phyloP scores from a whole-genome alignment of 495 filamentous ascomycete species.

The Daldinia concentrica region DNA sequence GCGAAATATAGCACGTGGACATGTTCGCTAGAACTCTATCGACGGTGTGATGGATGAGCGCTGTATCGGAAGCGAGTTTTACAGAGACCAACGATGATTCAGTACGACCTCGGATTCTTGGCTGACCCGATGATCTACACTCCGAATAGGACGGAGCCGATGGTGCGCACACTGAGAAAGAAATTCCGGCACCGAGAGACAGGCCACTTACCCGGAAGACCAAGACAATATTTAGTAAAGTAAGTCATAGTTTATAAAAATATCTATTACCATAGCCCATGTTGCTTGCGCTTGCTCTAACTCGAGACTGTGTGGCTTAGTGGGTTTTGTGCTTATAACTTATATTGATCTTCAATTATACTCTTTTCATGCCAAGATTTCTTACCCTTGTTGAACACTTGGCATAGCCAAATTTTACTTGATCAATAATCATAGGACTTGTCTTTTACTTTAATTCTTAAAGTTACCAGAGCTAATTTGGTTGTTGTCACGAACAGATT shows the following conservation, averaged over 20 bases:
- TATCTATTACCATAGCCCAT: conserved; percentile 8
- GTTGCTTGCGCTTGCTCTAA: conserved; percentile 1
- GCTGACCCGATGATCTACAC: conserved; percentile 16
- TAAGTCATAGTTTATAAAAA: conserved; percentile 18
- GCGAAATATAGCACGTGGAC: conserved; percentile 5
- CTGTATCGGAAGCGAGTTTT: conserved; percentile 10
- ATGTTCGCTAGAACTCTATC: neutral
- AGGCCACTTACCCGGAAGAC: neutral
- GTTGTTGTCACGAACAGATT: conserved; percentile 7
- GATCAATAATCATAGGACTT: conserved; percentile 10
- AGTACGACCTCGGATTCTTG: conserved; percentile 12
- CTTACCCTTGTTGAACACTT: neutral
- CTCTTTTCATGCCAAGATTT: conserved; percentile 20
- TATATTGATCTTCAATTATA: conserved; percentile 10
- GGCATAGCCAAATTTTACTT: conserved; percentile 11
- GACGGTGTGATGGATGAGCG: neutral
- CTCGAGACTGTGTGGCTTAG: neutral
- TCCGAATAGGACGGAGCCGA: conserved; percentile 22
- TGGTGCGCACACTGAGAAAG: neutral
- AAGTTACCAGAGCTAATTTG: conserved; percentile 12
- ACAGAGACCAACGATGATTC: conserved; percentile 10
- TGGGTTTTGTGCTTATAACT: conserved; percentile 11
- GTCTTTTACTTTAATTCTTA: neutral
- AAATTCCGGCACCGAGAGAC: conserved; percentile 16
- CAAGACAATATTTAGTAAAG: conserved; percentile 14